Conservation (phyloP, 805 yeast species). For the Metschnikowia hibisci region DNA sequence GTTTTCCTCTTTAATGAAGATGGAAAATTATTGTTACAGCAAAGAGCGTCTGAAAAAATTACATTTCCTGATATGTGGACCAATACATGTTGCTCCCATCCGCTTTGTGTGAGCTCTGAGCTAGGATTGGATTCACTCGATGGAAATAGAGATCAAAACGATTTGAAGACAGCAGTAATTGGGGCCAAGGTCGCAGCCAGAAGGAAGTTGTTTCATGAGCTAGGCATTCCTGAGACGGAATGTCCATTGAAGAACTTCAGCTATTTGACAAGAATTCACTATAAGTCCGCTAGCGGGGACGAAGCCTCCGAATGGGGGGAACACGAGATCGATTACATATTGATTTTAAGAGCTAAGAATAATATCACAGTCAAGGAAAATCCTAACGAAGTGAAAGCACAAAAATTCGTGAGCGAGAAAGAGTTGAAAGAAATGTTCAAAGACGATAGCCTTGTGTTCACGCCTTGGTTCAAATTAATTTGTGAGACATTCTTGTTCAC, state of each 20-base stretch:
- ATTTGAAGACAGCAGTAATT: constrained; percentile 54
- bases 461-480: constrained; percentile 97
- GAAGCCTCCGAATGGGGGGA: constrained; percentile 80
- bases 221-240: constrained; percentile 69
- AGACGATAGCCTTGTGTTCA: constrained; percentile 64
- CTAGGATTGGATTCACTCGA: constrained; percentile 46
- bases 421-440: constrained; percentile 75
- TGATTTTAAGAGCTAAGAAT: constrained; percentile 61
- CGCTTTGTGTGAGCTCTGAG: constrained; percentile 79
- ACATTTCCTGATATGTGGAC: constrained; percentile 98
- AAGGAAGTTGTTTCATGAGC: constrained; percentile 88
- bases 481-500: constrained; percentile 85
- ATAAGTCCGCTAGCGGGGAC: constrained; percentile 75
- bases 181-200: constrained; percentile 90
- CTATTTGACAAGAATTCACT: constrained; percentile 90
- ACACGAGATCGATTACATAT: constrained; percentile 93
- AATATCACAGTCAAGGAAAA: constrained; percentile 60
- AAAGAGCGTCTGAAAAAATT: constrained; percentile 93
- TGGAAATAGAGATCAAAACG: constrained; percentile 18
- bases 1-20: constrained; percentile 86
- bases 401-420: constrained; percentile 63
- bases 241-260: constrained; percentile 66
- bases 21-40: constrained; percentile 78
- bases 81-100: constrained; percentile 98
- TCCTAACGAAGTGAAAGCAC: constrained; percentile 71